phyloP scores from a whole-genome alignment of 495 filamentous ascomycete genomes.

The Podospora conica region DNA sequence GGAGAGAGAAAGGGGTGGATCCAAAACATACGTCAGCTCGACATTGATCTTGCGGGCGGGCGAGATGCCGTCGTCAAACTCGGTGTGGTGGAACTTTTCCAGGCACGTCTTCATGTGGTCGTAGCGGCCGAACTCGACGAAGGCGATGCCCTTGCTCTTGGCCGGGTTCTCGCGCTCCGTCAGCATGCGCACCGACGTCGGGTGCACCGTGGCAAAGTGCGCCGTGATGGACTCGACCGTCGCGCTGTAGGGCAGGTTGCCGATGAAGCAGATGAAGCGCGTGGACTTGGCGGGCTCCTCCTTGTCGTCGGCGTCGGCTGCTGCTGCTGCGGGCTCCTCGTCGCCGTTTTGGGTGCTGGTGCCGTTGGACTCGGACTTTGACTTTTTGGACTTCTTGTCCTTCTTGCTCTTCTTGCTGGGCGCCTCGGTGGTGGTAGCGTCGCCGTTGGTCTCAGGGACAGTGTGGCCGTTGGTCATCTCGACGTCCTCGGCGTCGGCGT shows the following conservation, averaged over 20 bases:
- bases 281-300: conserved; percentile 37
- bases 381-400: conserved; percentile 21
- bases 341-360: conserved; percentile 1
- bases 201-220: conserved; percentile 74
- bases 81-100: conserved; percentile 79
- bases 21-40: conserved; percentile 68
- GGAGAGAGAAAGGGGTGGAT: not conserved
- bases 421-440: conserved; percentile 21
- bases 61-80: conserved; percentile 62
- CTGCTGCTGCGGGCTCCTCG: conserved; percentile 25
- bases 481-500: conserved; percentile 11
- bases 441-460: conserved; percentile 3
- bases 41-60: conserved; percentile 73
- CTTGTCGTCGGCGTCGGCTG: conserved; percentile 19
- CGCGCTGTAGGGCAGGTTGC: conserved; percentile 84
- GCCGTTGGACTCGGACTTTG: conserved; percentile 3
- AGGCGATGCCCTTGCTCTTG: conserved; percentile 80
- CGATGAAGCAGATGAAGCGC: conserved; percentile 83
- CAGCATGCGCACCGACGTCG: conserved; percentile 66
- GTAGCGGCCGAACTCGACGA: conserved; percentile 84
- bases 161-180: conserved; percentile 61
- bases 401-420: conserved; percentile 24
- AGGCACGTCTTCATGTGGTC: conserved; percentile 93
- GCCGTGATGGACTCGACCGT: conserved; percentile 57
- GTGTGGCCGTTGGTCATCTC: conserved; percentile 9